Evolutionary conservation across 2,329 filamentous ascomycete species (phyloP).

Genomic region (Truncatella angustata): DNA sequence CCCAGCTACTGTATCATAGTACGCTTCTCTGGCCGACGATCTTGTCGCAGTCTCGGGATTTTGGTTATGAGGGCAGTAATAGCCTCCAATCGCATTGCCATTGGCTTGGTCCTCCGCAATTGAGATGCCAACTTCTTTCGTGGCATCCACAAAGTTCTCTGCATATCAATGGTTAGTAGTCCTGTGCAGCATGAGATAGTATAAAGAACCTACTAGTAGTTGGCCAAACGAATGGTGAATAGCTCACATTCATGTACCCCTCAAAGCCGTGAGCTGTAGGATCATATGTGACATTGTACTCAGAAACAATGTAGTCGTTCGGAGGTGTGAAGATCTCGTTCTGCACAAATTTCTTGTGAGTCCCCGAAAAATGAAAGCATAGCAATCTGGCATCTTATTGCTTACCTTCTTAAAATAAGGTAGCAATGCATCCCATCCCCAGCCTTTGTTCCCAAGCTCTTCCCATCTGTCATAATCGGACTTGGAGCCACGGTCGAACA

Average conservation of each 20-base stretch:
- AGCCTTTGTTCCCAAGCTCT: constrained; percentile 37
- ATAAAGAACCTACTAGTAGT: constrained; percentile 2
- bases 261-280: background rate
- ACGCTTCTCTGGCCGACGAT: constrained; percentile 29
- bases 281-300: background rate
- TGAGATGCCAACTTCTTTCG: constrained; percentile 1
- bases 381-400: background rate
- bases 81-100: constrained; percentile 5
- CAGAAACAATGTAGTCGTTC: background rate
- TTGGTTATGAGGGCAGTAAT: background rate
- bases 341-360: no score
- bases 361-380: no score
- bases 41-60: background rate
- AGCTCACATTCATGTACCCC: constrained; percentile 2
- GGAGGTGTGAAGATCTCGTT: constrained; percentile 4
- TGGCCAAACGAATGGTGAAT: background rate
- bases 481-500: constrained; percentile 36
- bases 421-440: constrained; percentile 42
- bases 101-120: background rate
- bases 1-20: constrained; percentile 33
- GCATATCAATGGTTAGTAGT: background rate
- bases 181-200: no score
- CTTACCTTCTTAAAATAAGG: constrained; percentile 49
- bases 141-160: background rate
- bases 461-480: constrained; percentile 43